Base-by-base conservation (phyloP, 1,139 yeast genomes). In the Yamadazyma oceani region DNA sequence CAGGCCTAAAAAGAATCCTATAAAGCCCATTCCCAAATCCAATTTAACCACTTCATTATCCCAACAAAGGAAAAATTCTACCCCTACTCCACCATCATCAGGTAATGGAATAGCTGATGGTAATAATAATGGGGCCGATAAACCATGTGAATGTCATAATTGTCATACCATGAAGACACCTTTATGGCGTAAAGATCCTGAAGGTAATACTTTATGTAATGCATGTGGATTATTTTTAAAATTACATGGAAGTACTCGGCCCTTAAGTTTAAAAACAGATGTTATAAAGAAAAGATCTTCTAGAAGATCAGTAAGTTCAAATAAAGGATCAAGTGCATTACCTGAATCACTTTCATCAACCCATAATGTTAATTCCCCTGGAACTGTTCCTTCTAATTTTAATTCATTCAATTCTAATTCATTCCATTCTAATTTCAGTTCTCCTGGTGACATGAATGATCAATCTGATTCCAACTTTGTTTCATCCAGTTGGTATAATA, bases 221-320 rank as follows among this genome's bases (percentile, higher is more conserved):
- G 83, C 83, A 0, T 78, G 83, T 58, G 82, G 83, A 1, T 59
- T 78, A 27, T 78, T 77, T 45, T 64, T 73, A 45, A 77, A 77
- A 54, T 57, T 78, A 27, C 82, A 78, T 48, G 83, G 83, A 21
- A 78, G 77, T 8, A 75, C 76, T 4, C 55, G 82, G 33, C 82
- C 82, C 5, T 62, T 75, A 36, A 64, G 92, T 30, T 66, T 90
- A 49, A 90, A 90, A 59, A 88, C 96, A 3, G 96, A 89, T 62
- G 89, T 89, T 11, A 90, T 90, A 53, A 87, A 88, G 62, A 83
- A 92, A 42, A 75, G 97, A 54, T 47, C 48, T n/a, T 38, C 47
- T 5, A 37, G 51, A 32, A 43, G 46, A 37, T 34, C 43, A 1
- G 26, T 35, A 16, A 32, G 32, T 26, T 17, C 38, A 3, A 36